Percentiles rank a stretch among this genome's conserved stretches.
phyloP scores from a whole-genome alignment of 2,329 filamentous ascomycete species.

The Hypoxylon sp. region DNA sequence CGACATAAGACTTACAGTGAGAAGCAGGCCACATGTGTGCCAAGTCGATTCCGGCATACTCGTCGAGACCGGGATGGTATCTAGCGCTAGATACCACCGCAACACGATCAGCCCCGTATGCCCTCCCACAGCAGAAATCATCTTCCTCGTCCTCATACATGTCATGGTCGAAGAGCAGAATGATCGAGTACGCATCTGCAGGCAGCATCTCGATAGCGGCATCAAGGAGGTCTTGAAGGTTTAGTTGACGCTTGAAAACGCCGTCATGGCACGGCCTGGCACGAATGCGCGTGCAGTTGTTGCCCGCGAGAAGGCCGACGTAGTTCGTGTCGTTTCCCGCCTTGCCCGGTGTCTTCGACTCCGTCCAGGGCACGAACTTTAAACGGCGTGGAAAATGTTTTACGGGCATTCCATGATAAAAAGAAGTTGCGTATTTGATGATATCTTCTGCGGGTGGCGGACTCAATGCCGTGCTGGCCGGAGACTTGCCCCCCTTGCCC shows the following conservation, averaged over 20 bases:
- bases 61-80: constrained; percentile 67
- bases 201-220: constrained; percentile 66
- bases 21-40: constrained; percentile 73
- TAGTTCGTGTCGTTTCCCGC: constrained; percentile 11
- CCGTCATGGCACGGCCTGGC: constrained; percentile 62
- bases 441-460: constrained; percentile 51
- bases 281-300: constrained; percentile 62
- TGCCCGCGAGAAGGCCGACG: constrained; percentile 60
- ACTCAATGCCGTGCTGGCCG: background rate
- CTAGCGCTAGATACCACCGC: constrained; percentile 71
- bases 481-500: constrained; percentile 10
- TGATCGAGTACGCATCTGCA: constrained; percentile 67
- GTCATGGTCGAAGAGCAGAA: constrained; percentile 71
- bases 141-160: constrained; percentile 75
- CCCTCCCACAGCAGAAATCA: constrained; percentile 74
- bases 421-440: constrained; percentile 56
- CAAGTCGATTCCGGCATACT: constrained; percentile 55
- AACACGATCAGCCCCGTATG: constrained; percentile 73
- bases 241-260: constrained; percentile 64
- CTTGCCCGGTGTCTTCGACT: constrained; percentile 34
- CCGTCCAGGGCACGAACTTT: constrained; percentile 63
- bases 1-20: constrained; percentile 68
- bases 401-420: constrained; percentile 67
- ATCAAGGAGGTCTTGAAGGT: constrained; percentile 72
- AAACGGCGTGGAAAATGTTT: constrained; percentile 57